Conservation (phyloP, 208 protist genomes). For the Trypanosoma conorhini region DNA sequence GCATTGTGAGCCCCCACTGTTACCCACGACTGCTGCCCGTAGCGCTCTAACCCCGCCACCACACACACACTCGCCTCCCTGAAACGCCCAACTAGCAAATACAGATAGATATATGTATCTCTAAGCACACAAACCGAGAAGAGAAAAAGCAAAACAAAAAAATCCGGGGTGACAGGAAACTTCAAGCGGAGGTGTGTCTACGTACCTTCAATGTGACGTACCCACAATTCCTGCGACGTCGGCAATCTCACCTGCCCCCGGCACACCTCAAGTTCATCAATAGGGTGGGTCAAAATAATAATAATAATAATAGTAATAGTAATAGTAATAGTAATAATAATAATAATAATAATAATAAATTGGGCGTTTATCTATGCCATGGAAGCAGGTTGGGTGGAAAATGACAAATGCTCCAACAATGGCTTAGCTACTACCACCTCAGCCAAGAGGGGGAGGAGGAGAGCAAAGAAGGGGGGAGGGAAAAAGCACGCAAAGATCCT, state of each 20-base stretch:
- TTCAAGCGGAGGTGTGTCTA: not conserved
- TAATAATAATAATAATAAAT: conserved; percentile 16
- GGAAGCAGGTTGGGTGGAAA: not conserved
- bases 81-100: no score
- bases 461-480: not conserved
- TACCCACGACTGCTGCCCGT: not conserved
- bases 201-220: not conserved
- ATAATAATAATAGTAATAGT: conserved; percentile 23
- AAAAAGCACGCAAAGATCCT: not conserved
- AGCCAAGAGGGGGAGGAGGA: not conserved
- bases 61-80: not conserved
- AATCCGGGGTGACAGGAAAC: conserved; percentile 3
- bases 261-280: not conserved
- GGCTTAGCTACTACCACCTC: not conserved
- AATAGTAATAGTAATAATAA: conserved; percentile 23
- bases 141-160: conserved; percentile 28
- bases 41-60: not conserved
- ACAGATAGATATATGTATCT: no score
- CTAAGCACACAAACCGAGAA: conserved; percentile 17
- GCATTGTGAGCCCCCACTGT: conserved; percentile 13
- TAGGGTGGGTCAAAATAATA: conserved; percentile 16
- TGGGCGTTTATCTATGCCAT: not conserved
- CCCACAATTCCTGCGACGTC: not conserved
- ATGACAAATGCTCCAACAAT: not conserved
- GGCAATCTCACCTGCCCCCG: not conserved